Conservation (phyloP, 1,139 yeast genomes). For the Suhomyces yuchorum region DNA sequence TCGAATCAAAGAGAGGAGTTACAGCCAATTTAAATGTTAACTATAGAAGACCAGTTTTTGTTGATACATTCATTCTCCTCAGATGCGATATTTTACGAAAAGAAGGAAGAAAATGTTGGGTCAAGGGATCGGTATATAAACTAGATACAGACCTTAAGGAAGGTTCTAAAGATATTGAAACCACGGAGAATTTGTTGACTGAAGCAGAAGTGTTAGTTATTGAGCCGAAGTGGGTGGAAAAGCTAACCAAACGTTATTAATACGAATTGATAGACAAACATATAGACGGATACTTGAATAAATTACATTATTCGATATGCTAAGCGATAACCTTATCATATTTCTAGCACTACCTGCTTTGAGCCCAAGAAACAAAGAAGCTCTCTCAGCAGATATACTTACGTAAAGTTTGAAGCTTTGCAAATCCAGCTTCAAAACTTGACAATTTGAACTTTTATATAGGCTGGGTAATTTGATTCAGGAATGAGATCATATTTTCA, state of each 20-base stretch:
- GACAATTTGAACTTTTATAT: too few relatives aligned
- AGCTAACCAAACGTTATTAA: conserved; percentile 23
- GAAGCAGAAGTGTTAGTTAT: conserved; percentile 48
- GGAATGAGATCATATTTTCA: too few relatives aligned
- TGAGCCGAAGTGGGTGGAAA: conserved; percentile 51
- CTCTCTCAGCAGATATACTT: too few relatives aligned
- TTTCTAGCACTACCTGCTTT: too few relatives aligned
- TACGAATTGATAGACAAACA: background rate
- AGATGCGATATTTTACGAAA: conserved; percentile 38
- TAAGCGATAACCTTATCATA: too few relatives aligned
- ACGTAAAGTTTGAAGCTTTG: too few relatives aligned
- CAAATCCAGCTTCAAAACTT: too few relatives aligned
- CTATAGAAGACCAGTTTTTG: conserved; percentile 42
- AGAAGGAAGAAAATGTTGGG: conserved; percentile 47
- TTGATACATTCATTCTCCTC: conserved; percentile 36
- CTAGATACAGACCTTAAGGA: conserved; percentile 18
- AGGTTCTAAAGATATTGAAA: conserved; percentile 22
- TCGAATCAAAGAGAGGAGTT: conserved; percentile 44
- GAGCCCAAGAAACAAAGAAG: too few relatives aligned
- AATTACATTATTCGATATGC: too few relatives aligned
- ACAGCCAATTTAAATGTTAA: conserved; percentile 50
- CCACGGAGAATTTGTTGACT: conserved; percentile 31
- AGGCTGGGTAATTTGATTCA: too few relatives aligned
- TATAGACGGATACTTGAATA: too few relatives aligned
- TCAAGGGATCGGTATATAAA: conserved; percentile 40